Evolutionary conservation across 2,329 filamentous ascomycete genomes (phyloP), one percentile per base, ranked within the genome.

Genomic region (Bipolaris gigantea): DNA sequence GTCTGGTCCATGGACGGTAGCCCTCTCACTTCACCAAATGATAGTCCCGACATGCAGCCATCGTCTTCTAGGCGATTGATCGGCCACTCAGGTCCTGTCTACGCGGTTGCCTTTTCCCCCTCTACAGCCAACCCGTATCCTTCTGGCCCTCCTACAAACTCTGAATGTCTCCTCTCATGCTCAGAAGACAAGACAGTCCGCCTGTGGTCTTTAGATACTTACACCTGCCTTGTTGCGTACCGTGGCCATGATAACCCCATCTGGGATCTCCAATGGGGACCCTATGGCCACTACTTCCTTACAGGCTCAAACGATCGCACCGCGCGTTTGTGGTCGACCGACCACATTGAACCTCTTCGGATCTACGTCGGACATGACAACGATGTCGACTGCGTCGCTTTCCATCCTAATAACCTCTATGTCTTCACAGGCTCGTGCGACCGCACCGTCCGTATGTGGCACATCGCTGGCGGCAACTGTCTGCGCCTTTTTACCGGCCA

Each of bases 371-470:
- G 94, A 1, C 94, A 99, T 69, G 92, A 97, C 64, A 90, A 92
- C 18, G 88, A 91, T 63, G 90, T 97, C n/a, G 95, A 95, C 47
- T 86, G 87, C 39, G 82, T 97, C n/a, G 82, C 89, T 13, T 99
- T 94, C 86, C 94, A 99, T 67, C 91, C 93, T 0, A 99, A 99
- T 71, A 91, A 90, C 16, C 85, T 89, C 5, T 99, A 97, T 66
- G 80, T 97, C 40, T 97, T 99, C 75, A 97, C 94, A 0, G 92
- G 89, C 3, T 95, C 91, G 11, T 89, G 89, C 62, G 92, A 99
- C 75, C 93, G 93, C 74, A 94, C 92, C 0, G 90, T 97, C 32
- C 88, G 94, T 27, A 97, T 99, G 93, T 99, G 94, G 94, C 88
- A 92, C 9, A 85, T 97, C n/a, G 83, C 86, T 10, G 93, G 89